These are phyloP conservation scores for Abelmoschus esculentus DNA, from an alignment of 345 rosid genomes.

Conservation along the genomic window DNA sequence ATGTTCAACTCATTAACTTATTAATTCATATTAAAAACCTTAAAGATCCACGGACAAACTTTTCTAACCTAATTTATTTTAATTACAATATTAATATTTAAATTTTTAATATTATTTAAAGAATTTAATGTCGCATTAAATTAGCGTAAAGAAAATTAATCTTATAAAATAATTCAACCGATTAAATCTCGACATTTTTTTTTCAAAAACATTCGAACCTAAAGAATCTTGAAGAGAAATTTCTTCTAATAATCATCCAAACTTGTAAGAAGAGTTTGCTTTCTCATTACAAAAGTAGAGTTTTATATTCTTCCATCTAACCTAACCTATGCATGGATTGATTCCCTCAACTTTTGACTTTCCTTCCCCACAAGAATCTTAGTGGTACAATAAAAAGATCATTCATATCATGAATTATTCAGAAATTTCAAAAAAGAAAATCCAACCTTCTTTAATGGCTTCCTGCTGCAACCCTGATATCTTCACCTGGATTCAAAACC, in stretches of 20 bases:
- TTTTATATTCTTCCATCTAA: not conserved
- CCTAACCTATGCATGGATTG: not conserved
- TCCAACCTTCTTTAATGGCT: constrained; percentile 31
- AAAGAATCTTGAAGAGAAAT: not conserved
- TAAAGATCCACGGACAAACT: too few species aligned
- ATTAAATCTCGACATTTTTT: too few species aligned
- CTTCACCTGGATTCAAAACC: constrained; percentile 54
- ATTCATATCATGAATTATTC: not conserved
- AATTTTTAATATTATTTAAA: too few species aligned
- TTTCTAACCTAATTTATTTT: too few species aligned
- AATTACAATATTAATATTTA: too few species aligned
- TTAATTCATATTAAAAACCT: too few species aligned
- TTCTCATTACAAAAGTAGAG: constrained; percentile 9
- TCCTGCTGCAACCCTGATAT: constrained; percentile 46
- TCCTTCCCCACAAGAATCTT: constrained; percentile 10
- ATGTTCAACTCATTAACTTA: too few species aligned
- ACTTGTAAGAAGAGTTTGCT: not conserved
- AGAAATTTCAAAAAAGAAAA: not conserved
- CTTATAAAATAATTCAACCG: too few species aligned
- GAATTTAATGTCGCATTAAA: too few species aligned
- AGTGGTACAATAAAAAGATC: not conserved
- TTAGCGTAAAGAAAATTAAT: too few species aligned
- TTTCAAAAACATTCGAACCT: too few species aligned
- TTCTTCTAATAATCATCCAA: not conserved
- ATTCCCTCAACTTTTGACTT: constrained; percentile 16